Conservation (phyloP, 768 basidiomycete genomes). For the Obba rivulosa region DNA sequence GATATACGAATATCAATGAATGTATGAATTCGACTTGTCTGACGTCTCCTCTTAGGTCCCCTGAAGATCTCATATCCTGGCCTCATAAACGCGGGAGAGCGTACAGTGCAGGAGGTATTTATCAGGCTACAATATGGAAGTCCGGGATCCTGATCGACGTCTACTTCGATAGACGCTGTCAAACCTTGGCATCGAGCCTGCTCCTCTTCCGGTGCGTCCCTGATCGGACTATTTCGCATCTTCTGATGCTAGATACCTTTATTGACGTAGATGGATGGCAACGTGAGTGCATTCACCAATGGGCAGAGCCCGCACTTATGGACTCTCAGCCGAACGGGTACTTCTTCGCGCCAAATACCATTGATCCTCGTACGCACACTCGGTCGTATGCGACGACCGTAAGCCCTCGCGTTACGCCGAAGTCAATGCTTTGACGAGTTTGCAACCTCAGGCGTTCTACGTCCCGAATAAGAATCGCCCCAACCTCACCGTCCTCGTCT, state of each 20-base stretch:
- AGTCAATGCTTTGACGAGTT: not conserved
- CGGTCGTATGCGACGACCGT: constrained; percentile 23
- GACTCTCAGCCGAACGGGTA: constrained; percentile 11
- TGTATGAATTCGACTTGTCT: too few relatives aligned
- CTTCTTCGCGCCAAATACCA: constrained; percentile 11
- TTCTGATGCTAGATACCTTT: not conserved
- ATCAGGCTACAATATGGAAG: not conserved
- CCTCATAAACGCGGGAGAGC: constrained; percentile 11
- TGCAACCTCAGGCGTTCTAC: constrained; percentile 17
- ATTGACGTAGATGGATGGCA: constrained; percentile 13
- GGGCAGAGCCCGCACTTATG: not conserved
- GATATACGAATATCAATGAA: too few relatives aligned
- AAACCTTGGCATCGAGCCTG: constrained; percentile 11
- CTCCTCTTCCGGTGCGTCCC: constrained; percentile 11
- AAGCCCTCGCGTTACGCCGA: constrained; percentile 6
- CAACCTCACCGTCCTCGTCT: constrained; percentile 25
- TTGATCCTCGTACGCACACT: constrained; percentile 12
- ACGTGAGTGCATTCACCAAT: constrained; percentile 8
- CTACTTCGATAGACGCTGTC: constrained; percentile 8
- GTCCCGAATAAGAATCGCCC: constrained; percentile 18
- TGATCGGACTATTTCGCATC: not conserved
- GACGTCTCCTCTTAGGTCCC: constrained; percentile 7
- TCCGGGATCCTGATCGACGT: not conserved
- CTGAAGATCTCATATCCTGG: constrained; percentile 13
- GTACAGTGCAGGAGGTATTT: constrained; percentile 12